Evolutionary conservation across 2,329 filamentous ascomycete genomes (phyloP).

Genomic region (Graphilbum fragrans): DNA sequence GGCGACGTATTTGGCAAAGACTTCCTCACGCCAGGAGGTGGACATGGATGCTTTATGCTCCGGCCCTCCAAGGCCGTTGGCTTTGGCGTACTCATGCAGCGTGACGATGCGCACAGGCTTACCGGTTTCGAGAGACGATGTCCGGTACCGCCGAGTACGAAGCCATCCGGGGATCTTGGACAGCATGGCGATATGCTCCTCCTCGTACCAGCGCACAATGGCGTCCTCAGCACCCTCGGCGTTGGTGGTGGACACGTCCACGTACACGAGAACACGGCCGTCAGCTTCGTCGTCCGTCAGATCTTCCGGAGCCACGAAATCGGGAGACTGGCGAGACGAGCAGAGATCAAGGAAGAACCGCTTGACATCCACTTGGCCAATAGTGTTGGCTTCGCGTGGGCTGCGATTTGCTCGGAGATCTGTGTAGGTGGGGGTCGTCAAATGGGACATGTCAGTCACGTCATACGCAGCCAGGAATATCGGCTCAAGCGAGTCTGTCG

Average conservation of each 20-base stretch:
- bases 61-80: constrained; percentile 53
- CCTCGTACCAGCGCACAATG: constrained; percentile 55
- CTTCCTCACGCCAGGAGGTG: constrained; percentile 48
- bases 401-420: constrained; percentile 47
- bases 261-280: constrained; percentile 49
- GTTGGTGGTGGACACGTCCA: constrained; percentile 38
- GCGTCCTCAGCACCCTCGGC: constrained; percentile 35
- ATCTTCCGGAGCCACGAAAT: constrained; percentile 48
- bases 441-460: constrained; percentile 58
- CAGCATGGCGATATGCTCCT: constrained; percentile 63
- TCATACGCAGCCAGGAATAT: constrained; percentile 75
- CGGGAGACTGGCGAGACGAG: constrained; percentile 37
- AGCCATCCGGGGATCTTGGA: constrained; percentile 69
- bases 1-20: constrained; percentile 47
- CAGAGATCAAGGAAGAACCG: constrained; percentile 60
- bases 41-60: constrained; percentile 51
- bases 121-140: constrained; percentile 47
- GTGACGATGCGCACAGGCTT: constrained; percentile 46
- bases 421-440: constrained; percentile 60
- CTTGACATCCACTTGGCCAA: constrained; percentile 49
- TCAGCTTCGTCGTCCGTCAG: constrained; percentile 45
- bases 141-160: constrained; percentile 58
- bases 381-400: constrained; percentile 38
- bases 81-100: constrained; percentile 59
- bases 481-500: constrained; percentile 49